phyloP scores from a whole-genome alignment of 495 filamentous ascomycete genomes.

The Neurospora hispaniola region DNA sequence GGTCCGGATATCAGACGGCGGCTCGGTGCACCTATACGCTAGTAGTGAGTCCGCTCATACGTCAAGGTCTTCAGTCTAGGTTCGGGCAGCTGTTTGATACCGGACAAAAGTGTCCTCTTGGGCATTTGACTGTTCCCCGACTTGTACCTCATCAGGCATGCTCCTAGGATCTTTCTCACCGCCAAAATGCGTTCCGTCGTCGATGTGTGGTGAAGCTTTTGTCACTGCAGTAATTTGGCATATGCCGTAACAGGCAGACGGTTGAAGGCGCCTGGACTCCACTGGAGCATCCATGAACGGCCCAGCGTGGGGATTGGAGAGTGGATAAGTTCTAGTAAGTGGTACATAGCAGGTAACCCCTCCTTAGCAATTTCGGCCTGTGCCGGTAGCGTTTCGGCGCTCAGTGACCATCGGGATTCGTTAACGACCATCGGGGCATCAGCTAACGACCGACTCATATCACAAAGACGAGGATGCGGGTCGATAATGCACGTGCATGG shows the following conservation, averaged over 20 bases:
- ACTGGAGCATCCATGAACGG: neutral
- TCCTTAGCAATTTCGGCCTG: constrained; percentile 6
- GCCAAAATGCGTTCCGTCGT: neutral
- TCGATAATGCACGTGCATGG: neutral
- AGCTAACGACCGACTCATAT: neutral
- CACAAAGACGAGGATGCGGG: neutral
- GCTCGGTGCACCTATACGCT: neutral
- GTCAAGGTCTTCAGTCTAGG: neutral
- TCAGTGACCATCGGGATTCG: neutral
- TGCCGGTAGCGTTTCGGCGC: neutral
- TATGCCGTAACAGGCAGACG: neutral
- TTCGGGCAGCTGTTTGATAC: neutral
- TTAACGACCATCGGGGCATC: neutral
- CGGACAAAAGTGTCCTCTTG: neutral
- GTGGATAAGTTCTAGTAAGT: neutral
- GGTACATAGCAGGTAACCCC: neutral
- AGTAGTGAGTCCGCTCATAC: neutral
- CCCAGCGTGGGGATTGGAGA: neutral
- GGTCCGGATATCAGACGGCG: neutral
- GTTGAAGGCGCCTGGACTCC: neutral
- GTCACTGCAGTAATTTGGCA: neutral
- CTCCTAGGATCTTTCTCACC: neutral
- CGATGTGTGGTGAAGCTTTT: neutral
- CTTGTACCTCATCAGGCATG: neutral
- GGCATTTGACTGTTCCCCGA: neutral